Evolutionary conservation across 73 alveolate species (phyloP).

Genomic region (Uronychia setigera): DNA sequence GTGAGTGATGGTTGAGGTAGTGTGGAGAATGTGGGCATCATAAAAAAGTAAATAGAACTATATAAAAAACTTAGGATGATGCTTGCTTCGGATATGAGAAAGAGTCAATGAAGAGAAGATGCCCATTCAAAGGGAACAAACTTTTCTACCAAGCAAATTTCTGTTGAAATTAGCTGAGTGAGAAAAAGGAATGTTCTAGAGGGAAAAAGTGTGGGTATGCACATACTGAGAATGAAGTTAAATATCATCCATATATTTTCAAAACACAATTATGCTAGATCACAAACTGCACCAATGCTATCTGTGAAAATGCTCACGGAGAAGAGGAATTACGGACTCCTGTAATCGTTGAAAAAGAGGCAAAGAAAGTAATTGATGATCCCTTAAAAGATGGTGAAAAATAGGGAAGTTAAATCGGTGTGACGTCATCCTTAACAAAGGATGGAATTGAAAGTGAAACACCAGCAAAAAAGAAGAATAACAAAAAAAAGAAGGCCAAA

Average conservation of each 20-base stretch:
- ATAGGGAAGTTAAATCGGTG: background rate
- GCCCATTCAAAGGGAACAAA: background rate
- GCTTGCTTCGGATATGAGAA: background rate
- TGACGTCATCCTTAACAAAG: background rate
- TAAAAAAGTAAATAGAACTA: too few species aligned
- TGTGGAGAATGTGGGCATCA: too few species aligned
- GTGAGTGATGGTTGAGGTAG: too few species aligned
- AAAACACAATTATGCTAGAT: constrained; percentile 17
- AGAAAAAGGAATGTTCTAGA: constrained; percentile 7
- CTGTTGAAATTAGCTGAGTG: background rate
- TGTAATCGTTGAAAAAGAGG: background rate
- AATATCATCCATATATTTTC: constrained; percentile 23
- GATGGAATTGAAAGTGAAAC: background rate
- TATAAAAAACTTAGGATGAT: background rate
- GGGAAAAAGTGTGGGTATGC: constrained; percentile 19
- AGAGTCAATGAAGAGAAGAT: background rate
- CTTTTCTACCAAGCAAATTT: background rate
- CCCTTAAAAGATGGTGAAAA: background rate
- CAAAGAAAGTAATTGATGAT: background rate
- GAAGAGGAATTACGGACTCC: background rate
- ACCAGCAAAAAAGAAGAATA: background rate
- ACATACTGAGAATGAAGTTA: constrained; percentile 12
- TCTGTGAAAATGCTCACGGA: background rate
- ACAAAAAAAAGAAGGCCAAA: background rate
- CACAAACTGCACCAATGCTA: background rate